Evolutionary conservation across 2,329 filamentous ascomycete species (phyloP).

Genomic region (Proliferodiscus dingleyae): DNA sequence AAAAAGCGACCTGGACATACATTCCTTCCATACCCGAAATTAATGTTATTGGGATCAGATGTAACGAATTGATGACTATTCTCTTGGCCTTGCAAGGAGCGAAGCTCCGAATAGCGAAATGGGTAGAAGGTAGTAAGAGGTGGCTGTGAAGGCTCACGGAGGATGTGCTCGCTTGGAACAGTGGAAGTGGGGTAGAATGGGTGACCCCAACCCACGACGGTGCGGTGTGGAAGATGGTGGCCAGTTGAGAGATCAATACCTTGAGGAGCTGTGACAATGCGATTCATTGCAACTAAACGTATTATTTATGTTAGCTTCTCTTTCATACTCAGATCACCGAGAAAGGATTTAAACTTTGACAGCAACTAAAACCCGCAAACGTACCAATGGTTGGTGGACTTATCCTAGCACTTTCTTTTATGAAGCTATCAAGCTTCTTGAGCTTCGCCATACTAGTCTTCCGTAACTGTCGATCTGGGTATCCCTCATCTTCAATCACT

Average conservation of each 20-base stretch:
- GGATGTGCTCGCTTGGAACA: not conserved
- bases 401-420: constrained; percentile 37
- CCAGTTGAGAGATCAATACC: not conserved
- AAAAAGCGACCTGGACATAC: not conserved
- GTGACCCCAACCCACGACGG: not conserved
- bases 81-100: not conserved
- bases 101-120: not conserved
- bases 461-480: too few relatives aligned
- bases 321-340: too few relatives aligned
- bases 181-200: not conserved
- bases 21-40: not conserved
- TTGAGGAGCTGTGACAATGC: not conserved
- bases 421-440: constrained; percentile 37
- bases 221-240: not conserved
- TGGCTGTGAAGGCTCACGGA: not conserved
- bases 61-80: not conserved
- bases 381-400: constrained; percentile 32
- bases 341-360: too few relatives aligned
- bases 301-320: too few relatives aligned
- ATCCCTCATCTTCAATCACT: too few relatives aligned
- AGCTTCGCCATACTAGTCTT: too few relatives aligned
- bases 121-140: not conserved
- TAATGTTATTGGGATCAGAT: not conserved
- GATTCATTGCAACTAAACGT: not conserved
- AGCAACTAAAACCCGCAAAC: constrained; percentile 4